phyloP scores from a whole-genome alignment of 495 filamentous ascomycete genomes.

The Hypoxylon cercidicola region DNA sequence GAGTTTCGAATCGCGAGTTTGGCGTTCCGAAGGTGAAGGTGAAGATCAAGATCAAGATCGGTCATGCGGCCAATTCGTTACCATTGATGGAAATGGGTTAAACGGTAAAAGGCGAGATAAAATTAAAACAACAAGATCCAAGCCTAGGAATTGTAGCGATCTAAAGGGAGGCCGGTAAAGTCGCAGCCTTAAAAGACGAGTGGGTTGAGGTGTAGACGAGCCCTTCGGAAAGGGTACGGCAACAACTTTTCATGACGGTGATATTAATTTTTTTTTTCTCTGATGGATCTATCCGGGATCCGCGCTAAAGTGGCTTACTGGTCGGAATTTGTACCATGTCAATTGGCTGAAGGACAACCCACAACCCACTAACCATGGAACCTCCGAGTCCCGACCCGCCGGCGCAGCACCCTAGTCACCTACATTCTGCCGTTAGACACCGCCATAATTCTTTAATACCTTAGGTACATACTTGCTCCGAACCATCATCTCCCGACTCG shows the following conservation, averaged over 20 bases:
- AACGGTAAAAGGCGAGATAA: conserved; percentile 2
- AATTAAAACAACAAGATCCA: neutral
- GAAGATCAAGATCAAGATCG: neutral
- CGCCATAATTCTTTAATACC: conserved; percentile 39
- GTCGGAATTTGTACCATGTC: conserved; percentile 4
- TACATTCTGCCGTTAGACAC: conserved; percentile 27
- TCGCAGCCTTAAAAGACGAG: conserved; percentile 1
- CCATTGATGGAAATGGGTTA: conserved; percentile 15
- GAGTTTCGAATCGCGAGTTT: conserved; percentile 17
- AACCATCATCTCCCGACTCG: neutral
- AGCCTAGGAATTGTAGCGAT: conserved; percentile 1
- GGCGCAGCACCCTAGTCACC: neutral
- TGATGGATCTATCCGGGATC: conserved; percentile 5
- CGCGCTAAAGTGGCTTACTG: conserved; percentile 9
- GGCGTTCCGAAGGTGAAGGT: conserved; percentile 10
- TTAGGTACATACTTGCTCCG: no score
- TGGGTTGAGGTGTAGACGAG: neutral
- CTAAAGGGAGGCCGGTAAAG: neutral
- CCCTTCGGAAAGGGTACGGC: neutral
- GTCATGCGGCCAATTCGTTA: conserved; percentile 7
- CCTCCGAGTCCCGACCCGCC: neutral
- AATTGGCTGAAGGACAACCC: conserved; percentile 11
- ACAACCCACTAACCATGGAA: neutral
- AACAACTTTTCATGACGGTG: conserved; percentile 37
- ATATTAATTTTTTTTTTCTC: conserved; percentile 32